These are phyloP conservation scores for Eucalyptus albens DNA, from an alignment of 345 rosid species.

Conservation along the genomic window DNA sequence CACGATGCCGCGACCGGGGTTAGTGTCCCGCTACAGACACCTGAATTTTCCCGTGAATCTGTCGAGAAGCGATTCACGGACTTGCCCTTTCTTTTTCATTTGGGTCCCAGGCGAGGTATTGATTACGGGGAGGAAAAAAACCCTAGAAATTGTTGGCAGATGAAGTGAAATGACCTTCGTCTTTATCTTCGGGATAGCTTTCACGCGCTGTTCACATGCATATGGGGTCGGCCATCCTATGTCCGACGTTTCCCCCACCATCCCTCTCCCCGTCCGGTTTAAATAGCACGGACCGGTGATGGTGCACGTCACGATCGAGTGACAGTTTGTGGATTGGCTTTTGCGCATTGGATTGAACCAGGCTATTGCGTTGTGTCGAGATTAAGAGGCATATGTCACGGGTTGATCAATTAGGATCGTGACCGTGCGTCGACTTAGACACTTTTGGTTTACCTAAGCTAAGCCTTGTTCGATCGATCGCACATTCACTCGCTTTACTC, in stretches of 20 bases:
- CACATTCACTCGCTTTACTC: too few species aligned
- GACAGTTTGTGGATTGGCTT: background rate
- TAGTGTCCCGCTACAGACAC: background rate
- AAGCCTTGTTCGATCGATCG: too few species aligned
- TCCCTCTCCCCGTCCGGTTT: background rate
- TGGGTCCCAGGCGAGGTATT: background rate
- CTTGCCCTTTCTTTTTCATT: background rate
- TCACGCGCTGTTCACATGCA: background rate
- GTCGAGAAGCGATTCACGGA: background rate
- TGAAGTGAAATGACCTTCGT: background rate
- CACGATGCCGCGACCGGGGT: background rate
- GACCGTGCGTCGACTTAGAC: rapidly evolving
- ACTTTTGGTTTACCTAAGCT: too few species aligned
- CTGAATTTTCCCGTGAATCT: background rate
- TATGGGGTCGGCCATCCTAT: background rate
- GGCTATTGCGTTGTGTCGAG: background rate
- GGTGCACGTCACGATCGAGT: background rate
- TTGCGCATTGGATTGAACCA: background rate
- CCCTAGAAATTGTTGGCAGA: background rate
- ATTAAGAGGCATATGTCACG: background rate
- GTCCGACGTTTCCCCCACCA: background rate
- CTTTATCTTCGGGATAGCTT: background rate
- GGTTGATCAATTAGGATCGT: too few species aligned
- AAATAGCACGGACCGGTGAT: background rate
- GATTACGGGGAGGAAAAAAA: background rate